Evolutionary conservation across 768 basidiomycete species (phyloP).

Genomic region (Amanita exitialis): DNA sequence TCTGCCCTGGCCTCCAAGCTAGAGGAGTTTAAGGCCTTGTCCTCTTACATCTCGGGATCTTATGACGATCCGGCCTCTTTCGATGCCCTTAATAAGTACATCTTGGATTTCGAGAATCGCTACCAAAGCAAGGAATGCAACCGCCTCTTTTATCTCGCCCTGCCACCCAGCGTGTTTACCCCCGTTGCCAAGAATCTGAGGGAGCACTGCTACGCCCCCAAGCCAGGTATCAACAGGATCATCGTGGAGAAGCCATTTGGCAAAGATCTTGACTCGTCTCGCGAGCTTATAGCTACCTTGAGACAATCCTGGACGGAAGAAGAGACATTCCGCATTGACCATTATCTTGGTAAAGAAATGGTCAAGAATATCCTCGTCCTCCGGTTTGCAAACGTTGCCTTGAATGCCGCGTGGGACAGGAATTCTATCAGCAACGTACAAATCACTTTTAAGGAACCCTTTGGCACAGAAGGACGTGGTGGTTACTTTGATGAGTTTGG

Average conservation of each 20-base stretch:
- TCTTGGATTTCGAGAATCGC: slow-evolving; percentile 67
- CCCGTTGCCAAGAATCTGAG: slow-evolving; percentile 79
- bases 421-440: slow-evolving; percentile 95
- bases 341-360: slow-evolving; percentile 99
- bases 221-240: slow-evolving; percentile 74
- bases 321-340: slow-evolving; percentile 98
- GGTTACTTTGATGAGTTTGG: slow-evolving; percentile 99
- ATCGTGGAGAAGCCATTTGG: slow-evolving; percentile 99
- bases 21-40: slow-evolving; percentile 74
- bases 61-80: slow-evolving; percentile 86
- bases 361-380: slow-evolving; percentile 96
- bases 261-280: slow-evolving; percentile 81
- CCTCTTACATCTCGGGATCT: slow-evolving; percentile 76
- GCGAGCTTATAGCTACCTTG: slow-evolving; percentile 66
- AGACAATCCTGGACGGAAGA: slow-evolving; percentile 91
- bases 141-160: slow-evolving; percentile 93
- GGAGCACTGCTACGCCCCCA: slow-evolving; percentile 64
- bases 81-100: slow-evolving; percentile 60
- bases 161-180: slow-evolving; percentile 95
- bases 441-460: slow-evolving; percentile 99
- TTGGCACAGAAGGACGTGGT: slow-evolving; percentile 99
- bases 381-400: slow-evolving; percentile 88
- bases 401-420: slow-evolving; percentile 90
- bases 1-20: slow-evolving; percentile 48
- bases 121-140: slow-evolving; percentile 59